phyloP scores from a whole-genome alignment of 2,329 filamentous ascomycete genomes.

The Lachnellula cervina region DNA sequence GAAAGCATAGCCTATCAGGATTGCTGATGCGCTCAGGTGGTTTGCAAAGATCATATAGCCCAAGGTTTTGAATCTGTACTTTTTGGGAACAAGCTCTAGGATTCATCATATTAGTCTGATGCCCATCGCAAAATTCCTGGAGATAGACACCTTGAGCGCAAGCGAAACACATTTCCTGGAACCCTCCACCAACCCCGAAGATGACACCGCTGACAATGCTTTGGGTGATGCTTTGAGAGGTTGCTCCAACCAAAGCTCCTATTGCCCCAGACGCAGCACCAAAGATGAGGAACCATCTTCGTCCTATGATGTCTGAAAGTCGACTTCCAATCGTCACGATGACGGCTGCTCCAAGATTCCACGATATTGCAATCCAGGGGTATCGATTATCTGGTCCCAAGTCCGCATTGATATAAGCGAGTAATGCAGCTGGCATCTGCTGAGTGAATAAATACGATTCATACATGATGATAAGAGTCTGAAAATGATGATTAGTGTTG shows the following conservation, averaged over 20 bases:
- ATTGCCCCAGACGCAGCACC: slow-evolving; percentile 33
- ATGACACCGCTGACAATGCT: slow-evolving; percentile 39
- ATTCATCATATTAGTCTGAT: slow-evolving; percentile 11
- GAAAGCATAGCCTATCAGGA: slow-evolving; percentile 32
- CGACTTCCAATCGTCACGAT: slow-evolving; percentile 34
- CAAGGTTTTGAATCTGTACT: too few species aligned
- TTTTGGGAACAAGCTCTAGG: too few species aligned
- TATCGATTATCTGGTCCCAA: slow-evolving; percentile 6
- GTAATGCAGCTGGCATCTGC: slow-evolving; percentile 3
- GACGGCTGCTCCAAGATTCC: slow-evolving; percentile 32
- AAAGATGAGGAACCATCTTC: slow-evolving; percentile 36
- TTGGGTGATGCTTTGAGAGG: slow-evolving; percentile 34
- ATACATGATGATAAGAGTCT: background rate
- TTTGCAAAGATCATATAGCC: too few species aligned
- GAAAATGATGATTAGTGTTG: background rate
- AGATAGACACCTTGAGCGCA: slow-evolving; percentile 11
- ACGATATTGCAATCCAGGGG: slow-evolving; percentile 33
- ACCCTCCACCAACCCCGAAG: slow-evolving; percentile 37
- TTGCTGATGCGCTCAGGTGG: too few species aligned
- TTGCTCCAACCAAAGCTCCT: slow-evolving; percentile 37
- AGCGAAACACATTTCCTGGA: slow-evolving; percentile 36
- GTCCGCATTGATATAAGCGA: slow-evolving; percentile 10
- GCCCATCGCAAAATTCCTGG: slow-evolving; percentile 36
- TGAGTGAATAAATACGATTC: slow-evolving; percentile 9
- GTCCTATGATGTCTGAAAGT: slow-evolving; percentile 38